Conservation (phyloP, 2,329 filamentous ascomycete species). For the Cyphellophora europaea region DNA sequence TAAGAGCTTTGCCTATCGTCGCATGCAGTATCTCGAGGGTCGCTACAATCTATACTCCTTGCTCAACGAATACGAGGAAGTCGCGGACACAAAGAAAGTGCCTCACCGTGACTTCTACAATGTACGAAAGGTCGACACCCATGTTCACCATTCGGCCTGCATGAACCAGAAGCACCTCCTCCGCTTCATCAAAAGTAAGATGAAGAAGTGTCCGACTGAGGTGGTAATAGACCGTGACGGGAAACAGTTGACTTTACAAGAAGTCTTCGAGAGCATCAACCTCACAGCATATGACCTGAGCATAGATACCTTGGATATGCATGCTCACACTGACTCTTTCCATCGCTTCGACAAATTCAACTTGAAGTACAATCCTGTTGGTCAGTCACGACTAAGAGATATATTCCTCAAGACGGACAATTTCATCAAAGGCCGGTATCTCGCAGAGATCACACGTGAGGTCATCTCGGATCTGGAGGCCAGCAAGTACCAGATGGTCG, state of each 20-base stretch:
- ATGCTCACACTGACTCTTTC: constrained; percentile 96
- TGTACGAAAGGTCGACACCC: constrained; percentile 94
- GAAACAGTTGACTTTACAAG: constrained; percentile 77
- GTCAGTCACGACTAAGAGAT: constrained; percentile 88
- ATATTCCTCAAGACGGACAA: constrained; percentile 99
- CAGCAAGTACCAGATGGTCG: constrained; percentile 99
- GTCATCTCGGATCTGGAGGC: constrained; percentile 95
- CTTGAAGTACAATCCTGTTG: constrained; percentile 94
- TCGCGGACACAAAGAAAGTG: constrained; percentile 93
- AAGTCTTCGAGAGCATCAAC: constrained; percentile 97
- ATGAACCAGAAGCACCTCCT: constrained; percentile 99
- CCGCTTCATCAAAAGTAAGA: constrained; percentile 98
- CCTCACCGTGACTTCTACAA: constrained; percentile 99
- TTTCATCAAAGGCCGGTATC: constrained; percentile 87
- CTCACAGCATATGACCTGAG: constrained; percentile 94
- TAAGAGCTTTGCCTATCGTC: constrained; percentile 93
- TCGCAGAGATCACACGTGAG: constrained; percentile 96
- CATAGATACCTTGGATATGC: constrained; percentile 98
- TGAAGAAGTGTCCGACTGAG: constrained; percentile 96
- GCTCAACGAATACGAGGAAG: constrained; percentile 94
- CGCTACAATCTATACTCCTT: constrained; percentile 94
- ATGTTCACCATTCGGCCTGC: constrained; percentile 97
- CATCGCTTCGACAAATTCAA: constrained; percentile 99
- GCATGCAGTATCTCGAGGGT: constrained; percentile 89
- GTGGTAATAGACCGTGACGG: constrained; percentile 87